Base-by-base conservation (phyloP, 108 stramenopile genomes). In the Nannochloropsis oceanica region DNA sequence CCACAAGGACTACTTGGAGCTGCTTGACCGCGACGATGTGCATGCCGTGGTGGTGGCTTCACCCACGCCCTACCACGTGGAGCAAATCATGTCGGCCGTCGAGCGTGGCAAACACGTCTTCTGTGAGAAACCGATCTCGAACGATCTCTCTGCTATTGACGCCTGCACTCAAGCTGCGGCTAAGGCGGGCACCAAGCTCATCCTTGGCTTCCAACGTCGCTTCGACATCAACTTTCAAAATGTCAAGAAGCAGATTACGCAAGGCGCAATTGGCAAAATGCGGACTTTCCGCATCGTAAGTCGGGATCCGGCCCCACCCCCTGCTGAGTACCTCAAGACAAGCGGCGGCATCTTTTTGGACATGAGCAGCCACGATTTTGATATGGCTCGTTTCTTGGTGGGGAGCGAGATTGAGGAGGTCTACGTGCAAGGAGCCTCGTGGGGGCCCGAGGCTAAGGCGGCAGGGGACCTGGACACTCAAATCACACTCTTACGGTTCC, bases 311-410 rank as follows among this genome's bases (percentile, higher is more conserved):
- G 87, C 87, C 20, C 87, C 87, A 42, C 87, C 87, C 22, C 87
- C 87, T 73, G 87, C 84, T 44, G 87, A 83, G 13, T 87, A 87
- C 87, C 83, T 87, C 25, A 44, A 87, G 87, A 87, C 83, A 79
- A 83, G 83, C 46, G 87, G 87, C 22, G 87, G 87, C n/a, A 87
- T 87, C 79, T 87, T 87, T 46, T 81, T 87, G 87, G 87, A 87
- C 87, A 84, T 84, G 87, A 87, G 83, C 84, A 87, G 87, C 84
- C 87, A 87, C 83, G 87, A 87, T 46, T 87, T 87, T 80, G 87
- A 87, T 42, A 87, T 87, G 87, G 87, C 87, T 42, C 84, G 87
- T 12, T 87, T 87, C 83, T 79, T 87, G 26, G 86, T 87, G 42
- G 87, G 87, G 14, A 83, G 84, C 44, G 87, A 87, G 24, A 87